Conservation (phyloP, 805 yeast genomes). For the Nakazawaea populi region DNA sequence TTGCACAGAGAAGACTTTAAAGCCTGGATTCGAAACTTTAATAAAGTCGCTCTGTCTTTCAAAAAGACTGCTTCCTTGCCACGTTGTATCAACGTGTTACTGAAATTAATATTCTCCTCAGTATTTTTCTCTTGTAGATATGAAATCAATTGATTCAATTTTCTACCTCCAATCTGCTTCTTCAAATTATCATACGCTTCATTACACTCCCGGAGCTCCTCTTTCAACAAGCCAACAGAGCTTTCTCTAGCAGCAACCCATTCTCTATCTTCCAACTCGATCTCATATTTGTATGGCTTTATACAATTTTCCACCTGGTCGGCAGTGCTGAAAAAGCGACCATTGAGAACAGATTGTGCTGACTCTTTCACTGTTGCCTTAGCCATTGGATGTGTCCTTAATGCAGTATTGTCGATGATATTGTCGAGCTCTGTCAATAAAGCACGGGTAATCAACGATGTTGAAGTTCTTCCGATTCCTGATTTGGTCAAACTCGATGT, state of each 20-base stretch:
- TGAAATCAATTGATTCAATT: slow-evolving; percentile 75
- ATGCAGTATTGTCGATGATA: slow-evolving; percentile 66
- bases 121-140: slow-evolving; percentile 46
- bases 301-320: slow-evolving; percentile 98
- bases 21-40: slow-evolving; percentile 71
- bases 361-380: slow-evolving; percentile 78
- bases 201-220: slow-evolving; percentile 81
- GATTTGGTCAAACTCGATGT: slow-evolving; percentile 82
- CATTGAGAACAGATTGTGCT: slow-evolving; percentile 69
- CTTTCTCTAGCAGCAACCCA: slow-evolving; percentile 83
- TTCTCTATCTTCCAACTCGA: slow-evolving; percentile 92
- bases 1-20: slow-evolving; percentile 73
- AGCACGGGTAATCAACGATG: slow-evolving; percentile 76
- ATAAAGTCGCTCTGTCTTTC: slow-evolving; percentile 61
- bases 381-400: slow-evolving; percentile 83
- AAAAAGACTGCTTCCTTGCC: slow-evolving; percentile 85
- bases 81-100: slow-evolving; percentile 62
- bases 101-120: slow-evolving; percentile 80
- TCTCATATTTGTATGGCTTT: slow-evolving; percentile 95
- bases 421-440: slow-evolving; percentile 71
- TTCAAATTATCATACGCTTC: slow-evolving; percentile 53
- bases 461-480: slow-evolving; percentile 90
- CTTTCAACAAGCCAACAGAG: slow-evolving; percentile 65
- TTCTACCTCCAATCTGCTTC: slow-evolving; percentile 74
- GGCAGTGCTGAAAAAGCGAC: slow-evolving; percentile 84